Evolutionary conservation across 768 basidiomycete genomes (phyloP).

Genomic region (Russula sp.): DNA sequence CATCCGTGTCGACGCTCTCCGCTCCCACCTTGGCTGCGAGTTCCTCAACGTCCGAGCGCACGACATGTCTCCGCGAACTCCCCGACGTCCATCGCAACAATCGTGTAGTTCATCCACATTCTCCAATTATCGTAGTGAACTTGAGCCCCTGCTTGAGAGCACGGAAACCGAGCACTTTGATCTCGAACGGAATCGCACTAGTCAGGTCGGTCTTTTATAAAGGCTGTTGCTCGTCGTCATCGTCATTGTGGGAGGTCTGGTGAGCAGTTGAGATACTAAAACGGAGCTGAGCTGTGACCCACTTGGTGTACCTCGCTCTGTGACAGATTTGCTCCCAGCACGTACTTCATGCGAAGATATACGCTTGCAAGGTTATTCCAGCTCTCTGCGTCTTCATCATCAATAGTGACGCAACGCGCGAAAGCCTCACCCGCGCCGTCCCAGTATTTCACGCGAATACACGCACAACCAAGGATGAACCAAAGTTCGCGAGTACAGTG

Average conservation of each 20-base stretch:
- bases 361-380: conserved; percentile 97
- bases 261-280: not conserved
- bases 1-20: conserved; percentile 75
- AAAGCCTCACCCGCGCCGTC: conserved; percentile 80
- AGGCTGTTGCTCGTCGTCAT: not conserved
- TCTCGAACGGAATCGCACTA: conserved; percentile 53
- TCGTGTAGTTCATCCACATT: conserved; percentile 98
- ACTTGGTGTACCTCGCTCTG: conserved; percentile 35
- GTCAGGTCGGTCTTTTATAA: conserved; percentile 1
- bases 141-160: conserved; percentile 90
- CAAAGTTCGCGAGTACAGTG: conserved; percentile 82
- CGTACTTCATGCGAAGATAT: conserved; percentile 75
- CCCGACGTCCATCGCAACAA: conserved; percentile 89
- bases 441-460: conserved; percentile 81
- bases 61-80: conserved; percentile 86
- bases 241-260: conserved; percentile 9
- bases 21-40: conserved; percentile 52
- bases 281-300: not conserved
- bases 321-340: conserved; percentile 35
- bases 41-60: conserved; percentile 76
- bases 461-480: conserved; percentile 96
- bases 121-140: conserved; percentile 88
- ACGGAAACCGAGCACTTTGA: conserved; percentile 87
- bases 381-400: conserved; percentile 96
- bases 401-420: conserved; percentile 79